Conservation (phyloP, 2,329 filamentous ascomycete species). For the Domatiomyces catenatus region DNA sequence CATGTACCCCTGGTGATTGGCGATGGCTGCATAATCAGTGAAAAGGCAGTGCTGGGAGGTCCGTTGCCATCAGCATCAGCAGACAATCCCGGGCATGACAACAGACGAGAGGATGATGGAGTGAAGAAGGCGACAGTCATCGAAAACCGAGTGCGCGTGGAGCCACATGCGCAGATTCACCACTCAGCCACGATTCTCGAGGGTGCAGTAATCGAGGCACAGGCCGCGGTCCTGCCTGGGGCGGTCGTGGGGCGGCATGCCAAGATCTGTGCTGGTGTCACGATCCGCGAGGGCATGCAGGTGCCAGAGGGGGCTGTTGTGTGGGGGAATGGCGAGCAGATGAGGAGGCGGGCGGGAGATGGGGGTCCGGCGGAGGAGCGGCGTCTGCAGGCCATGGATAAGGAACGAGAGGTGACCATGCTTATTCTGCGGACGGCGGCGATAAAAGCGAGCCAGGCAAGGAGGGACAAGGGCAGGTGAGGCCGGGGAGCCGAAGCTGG, state of each 20-base stretch:
- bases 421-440: constrained; percentile 8
- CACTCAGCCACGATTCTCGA: constrained; percentile 27
- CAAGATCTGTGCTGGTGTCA: constrained; percentile 51
- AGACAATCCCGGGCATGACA: background rate
- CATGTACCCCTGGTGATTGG: constrained; percentile 68
- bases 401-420: constrained; percentile 13
- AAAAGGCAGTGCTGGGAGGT: constrained; percentile 35
- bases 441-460: constrained; percentile 13
- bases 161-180: constrained; percentile 23
- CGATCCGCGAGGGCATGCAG: constrained; percentile 30
- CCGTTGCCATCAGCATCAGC: constrained; percentile 24
- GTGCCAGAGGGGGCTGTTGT: constrained; percentile 55
- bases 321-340: constrained; percentile 40
- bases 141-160: constrained; percentile 26
- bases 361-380: constrained; percentile 36
- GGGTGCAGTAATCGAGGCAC: constrained; percentile 29
- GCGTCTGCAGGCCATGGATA: constrained; percentile 46
- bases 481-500: no score
- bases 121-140: constrained; percentile 19
- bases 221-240: constrained; percentile 24
- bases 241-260: constrained; percentile 40
- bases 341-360: constrained; percentile 18
- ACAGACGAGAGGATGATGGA: background rate
- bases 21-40: constrained; percentile 66
- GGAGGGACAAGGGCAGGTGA: constrained; percentile 6